These are phyloP conservation scores for Austroboletus novae-zelandiae DNA, from an alignment of 1,284 basidiomycete genomes.

Conservation along the genomic window DNA sequence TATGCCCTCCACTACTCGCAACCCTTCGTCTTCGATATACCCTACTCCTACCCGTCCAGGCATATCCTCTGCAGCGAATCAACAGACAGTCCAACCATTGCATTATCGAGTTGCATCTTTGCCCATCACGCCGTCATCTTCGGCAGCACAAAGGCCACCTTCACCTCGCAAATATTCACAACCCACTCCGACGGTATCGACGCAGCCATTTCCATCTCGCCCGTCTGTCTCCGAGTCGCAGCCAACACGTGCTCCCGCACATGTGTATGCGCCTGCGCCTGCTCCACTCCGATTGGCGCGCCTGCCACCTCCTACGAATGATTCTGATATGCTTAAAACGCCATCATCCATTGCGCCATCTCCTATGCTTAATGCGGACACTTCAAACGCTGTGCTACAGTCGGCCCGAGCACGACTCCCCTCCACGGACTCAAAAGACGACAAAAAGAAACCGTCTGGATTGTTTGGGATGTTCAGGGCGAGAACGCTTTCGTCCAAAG, in stretches of 20 bases:
- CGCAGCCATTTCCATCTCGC: conserved; percentile 32
- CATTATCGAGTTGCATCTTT: conserved; percentile 32
- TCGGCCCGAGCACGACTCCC: conserved; percentile 25
- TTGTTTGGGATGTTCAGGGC: conserved; percentile 32
- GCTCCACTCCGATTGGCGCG: conserved; percentile 19
- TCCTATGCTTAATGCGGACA: conserved; percentile 29
- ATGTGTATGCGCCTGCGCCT: conserved; percentile 23
- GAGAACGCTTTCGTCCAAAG: conserved; percentile 34
- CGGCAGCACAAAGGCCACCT: conserved; percentile 21
- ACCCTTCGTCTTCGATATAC: conserved; percentile 19
- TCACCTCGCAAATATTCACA: conserved; percentile 33
- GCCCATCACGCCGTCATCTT: conserved; percentile 17
- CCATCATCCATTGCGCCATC: conserved; percentile 54
- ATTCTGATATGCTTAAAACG: conserved; percentile 46
- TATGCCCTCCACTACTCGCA: conserved; percentile 15
- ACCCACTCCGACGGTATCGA: conserved; percentile 25
- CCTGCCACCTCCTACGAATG: conserved; percentile 28
- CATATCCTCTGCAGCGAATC: conserved; percentile 15
- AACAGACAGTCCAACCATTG: conserved; percentile 20
- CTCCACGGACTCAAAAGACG: conserved; percentile 35
- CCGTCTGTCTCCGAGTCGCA: conserved; percentile 15
- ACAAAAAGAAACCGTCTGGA: conserved; percentile 29
- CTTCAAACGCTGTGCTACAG: conserved; percentile 7
- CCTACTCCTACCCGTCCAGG: conserved; percentile 20
- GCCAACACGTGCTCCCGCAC: conserved; percentile 13